phyloP scores from a whole-genome alignment of 192 early-diverging fungal species.

The Podila verticillata region DNA sequence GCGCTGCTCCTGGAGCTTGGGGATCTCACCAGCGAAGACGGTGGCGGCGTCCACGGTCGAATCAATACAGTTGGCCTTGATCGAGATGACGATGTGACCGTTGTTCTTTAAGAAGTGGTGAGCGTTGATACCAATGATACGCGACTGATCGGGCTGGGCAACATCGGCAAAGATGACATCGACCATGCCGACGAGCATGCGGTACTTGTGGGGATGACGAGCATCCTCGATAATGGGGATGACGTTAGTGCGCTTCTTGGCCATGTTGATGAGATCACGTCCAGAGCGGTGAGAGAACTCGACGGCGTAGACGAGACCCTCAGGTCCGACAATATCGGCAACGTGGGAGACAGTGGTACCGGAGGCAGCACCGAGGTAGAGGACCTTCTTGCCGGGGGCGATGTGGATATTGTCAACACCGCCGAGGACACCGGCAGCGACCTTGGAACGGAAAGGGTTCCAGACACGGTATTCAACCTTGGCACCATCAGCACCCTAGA shows the following conservation, averaged over 20 bases:
- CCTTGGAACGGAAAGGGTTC: conserved; percentile 99
- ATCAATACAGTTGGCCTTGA: conserved; percentile 99
- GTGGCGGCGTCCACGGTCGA: conserved; percentile 96
- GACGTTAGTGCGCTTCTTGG: conserved; percentile 99
- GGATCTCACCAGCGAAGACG: conserved; percentile 97
- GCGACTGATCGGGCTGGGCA: conserved; percentile 99
- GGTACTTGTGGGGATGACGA: conserved; percentile 99
- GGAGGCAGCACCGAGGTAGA: conserved; percentile 96
- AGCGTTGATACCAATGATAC: conserved; percentile 97
- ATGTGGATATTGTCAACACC: conserved; percentile 97
- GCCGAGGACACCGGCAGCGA: conserved; percentile 96
- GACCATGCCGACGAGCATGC: conserved; percentile 98
- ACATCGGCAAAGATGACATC: conserved; percentile 99
- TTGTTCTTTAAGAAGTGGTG: conserved; percentile 98
- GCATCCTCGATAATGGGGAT: conserved; percentile 99
- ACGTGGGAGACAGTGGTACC: conserved; percentile 98
- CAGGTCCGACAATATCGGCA: conserved; percentile 95
- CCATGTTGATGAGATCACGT: conserved; percentile 99
- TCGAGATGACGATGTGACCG: conserved; percentile 97
- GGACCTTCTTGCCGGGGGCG: conserved; percentile 93
- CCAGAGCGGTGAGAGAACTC: conserved; percentile 99
- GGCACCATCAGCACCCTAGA: conserved; percentile 83
- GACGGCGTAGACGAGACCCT: conserved; percentile 98
- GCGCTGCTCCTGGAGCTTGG: conserved; percentile 90
- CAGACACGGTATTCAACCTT: conserved; percentile 99